Base-by-base conservation (phyloP, 192 early-diverging fungal genomes). In the Podila minutissima region DNA sequence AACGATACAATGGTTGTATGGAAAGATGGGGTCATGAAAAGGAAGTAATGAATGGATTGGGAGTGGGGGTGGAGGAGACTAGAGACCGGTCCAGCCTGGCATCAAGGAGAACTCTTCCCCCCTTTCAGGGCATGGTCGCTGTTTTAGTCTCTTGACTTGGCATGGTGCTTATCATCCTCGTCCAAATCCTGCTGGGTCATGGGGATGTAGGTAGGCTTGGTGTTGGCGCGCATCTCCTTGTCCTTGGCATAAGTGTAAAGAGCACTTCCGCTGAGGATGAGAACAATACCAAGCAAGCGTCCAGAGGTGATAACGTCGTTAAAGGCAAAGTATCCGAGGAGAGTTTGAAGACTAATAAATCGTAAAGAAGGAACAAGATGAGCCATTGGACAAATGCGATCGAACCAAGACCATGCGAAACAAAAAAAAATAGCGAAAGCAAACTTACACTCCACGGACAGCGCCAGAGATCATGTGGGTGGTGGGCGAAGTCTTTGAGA, bases 391-490 rank as follows among this genome's bases (percentile, higher is more conserved):
- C 5, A 59, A 28, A n/a, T 7, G 19, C 17, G 4, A 57, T 29
- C 22, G 9, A 48, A 24, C 26, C 28, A 20, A 50, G 28, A 11
- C 38, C 38, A n/a, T 17, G 38, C 38, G 13, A 62, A 62, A 62
- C 15, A 24, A 38, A 73, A 32, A 29, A 74, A 51, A 5, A 38
- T 32, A 11, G 8, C 8, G 11, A 22, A n/a, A 24, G 22, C 9
- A 46, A 22, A 88, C 86, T 75, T 88, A 88, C 88, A 90, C 89
- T 57, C 89, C 89, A 51, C 89, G 83, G 50, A 89, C 84, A 17
- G 89, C 89, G 10, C 86, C 85, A 26, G 84, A 86, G 51, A 90
- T 84, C 85, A 88, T 88, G 50, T 90, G 89, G 17, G 86, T 88
- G 31, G 89, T 82, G 8, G 89, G 89, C 0, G 88, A 89, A 29